Evolutionary conservation across 495 filamentous ascomycete species (phyloP).

Genomic region (Penicillium canescens): DNA sequence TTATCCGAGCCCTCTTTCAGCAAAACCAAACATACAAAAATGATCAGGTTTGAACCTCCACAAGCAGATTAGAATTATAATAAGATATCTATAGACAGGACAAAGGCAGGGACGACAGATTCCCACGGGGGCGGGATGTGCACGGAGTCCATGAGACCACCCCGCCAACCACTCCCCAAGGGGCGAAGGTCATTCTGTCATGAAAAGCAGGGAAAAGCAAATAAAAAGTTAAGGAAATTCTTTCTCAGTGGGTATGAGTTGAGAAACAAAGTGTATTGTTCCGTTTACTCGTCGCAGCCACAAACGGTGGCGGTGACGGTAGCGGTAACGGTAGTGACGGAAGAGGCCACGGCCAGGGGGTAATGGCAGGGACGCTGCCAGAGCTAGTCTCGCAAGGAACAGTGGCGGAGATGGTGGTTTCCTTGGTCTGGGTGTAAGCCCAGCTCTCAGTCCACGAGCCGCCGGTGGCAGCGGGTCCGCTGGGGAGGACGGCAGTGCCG

Average conservation of each 20-base stretch:
- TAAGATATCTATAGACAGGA: slow-evolving; percentile 41
- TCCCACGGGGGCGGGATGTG: neutral
- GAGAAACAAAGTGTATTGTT: neutral
- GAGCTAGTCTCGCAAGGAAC: slow-evolving; percentile 6
- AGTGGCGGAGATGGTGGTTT: slow-evolving; percentile 6
- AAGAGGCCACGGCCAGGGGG: slow-evolving; percentile 2
- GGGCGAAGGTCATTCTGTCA: slow-evolving; percentile 23
- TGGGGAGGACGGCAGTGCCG: slow-evolving; percentile 4
- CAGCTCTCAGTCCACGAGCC: neutral
- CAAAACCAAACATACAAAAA: slow-evolving; percentile 6
- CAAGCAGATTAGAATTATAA: slow-evolving; percentile 40
- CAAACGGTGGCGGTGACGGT: slow-evolving; percentile 34
- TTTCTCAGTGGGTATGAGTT: neutral
- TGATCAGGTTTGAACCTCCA: slow-evolving; percentile 5
- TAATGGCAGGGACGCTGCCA: slow-evolving; percentile 16
- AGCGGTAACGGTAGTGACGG: slow-evolving; percentile 27
- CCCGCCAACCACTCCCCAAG: slow-evolving; percentile 10
- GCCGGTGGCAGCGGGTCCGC: neutral
- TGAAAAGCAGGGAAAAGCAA: slow-evolving; percentile 8
- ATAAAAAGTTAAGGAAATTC: slow-evolving; percentile 2
- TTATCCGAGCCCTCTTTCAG: neutral
- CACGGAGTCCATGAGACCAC: slow-evolving; percentile 4
- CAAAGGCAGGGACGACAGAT: slow-evolving; percentile 9
- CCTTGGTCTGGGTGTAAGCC: slow-evolving; percentile 22
- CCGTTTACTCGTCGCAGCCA: slow-evolving; percentile 24